Percentiles rank a stretch among this genome's conserved stretches.
Evolutionary conservation across 148 eudicot genomes (phyloP).

Genomic region (Heliosperma pusillum): DNA sequence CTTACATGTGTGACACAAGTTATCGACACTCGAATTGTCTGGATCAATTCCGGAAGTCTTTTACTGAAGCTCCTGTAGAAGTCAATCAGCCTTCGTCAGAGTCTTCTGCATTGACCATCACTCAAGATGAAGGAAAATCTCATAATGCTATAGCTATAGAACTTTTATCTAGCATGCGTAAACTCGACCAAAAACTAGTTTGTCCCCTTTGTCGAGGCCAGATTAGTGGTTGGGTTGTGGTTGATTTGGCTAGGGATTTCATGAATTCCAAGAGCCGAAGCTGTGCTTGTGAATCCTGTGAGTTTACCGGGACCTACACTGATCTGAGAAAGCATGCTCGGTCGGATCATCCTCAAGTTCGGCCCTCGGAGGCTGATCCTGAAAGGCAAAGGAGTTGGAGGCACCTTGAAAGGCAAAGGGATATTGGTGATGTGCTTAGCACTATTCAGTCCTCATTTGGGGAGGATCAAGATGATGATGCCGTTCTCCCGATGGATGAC

Average conservation of each 20-base stretch:
- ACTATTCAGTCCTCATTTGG: conserved; percentile 63
- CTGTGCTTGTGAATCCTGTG: conserved; percentile 85
- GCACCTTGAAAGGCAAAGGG: conserved; percentile 77
- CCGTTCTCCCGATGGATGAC: conserved; percentile 45
- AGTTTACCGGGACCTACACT: conserved; percentile 62
- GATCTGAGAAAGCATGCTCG: conserved; percentile 91
- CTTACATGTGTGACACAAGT: conserved; percentile 96
- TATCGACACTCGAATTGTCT: conserved; percentile 95
- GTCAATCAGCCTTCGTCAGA: conserved; percentile 22
- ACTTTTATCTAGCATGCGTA: conserved; percentile 38
- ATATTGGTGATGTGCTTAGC: conserved; percentile 75
- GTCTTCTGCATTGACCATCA: conserved; percentile 20
- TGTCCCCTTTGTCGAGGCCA: conserved; percentile 91
- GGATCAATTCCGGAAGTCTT: conserved; percentile 75
- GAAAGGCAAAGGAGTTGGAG: conserved; percentile 78
- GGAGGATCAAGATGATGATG: conserved; percentile 51
- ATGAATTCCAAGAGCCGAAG: conserved; percentile 78
- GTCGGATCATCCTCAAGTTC: conserved; percentile 57
- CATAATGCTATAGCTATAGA: conserved; percentile 33
- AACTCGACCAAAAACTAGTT: conserved; percentile 41
- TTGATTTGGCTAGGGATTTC: conserved; percentile 66
- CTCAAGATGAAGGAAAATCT: conserved; percentile 36
- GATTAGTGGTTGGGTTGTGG: conserved; percentile 74
- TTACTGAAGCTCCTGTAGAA: conserved; percentile 36
- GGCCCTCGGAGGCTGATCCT: conserved; percentile 82